A percentile compares a stretch with the other conserved stretches of the same genome.
These are phyloP conservation scores for Aegilops speltoides DNA, from an alignment of 176 grass and related monocot species.

Conservation along the genomic window DNA sequence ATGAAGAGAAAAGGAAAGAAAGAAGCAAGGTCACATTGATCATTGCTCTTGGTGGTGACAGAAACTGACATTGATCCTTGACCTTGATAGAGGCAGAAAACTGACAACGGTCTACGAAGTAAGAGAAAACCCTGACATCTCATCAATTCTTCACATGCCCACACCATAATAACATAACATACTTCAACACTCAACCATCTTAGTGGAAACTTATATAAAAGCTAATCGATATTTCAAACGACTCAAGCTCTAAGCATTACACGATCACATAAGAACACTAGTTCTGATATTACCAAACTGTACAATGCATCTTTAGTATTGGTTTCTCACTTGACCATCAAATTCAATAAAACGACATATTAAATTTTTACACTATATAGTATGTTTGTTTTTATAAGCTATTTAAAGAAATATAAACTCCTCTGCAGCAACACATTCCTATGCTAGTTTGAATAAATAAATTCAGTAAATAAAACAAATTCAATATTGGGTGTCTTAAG, in stretches of 20 bases:
- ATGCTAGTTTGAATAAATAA: not conserved
- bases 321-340: not conserved
- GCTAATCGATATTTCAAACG: not conserved
- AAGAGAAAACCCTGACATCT: not conserved
- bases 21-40: not conserved
- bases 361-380: not conserved
- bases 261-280: not conserved
- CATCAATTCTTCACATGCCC: not conserved
- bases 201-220: conserved; percentile 6
- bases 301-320: not conserved
- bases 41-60: not conserved
- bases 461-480: not conserved
- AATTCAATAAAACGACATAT: not conserved
- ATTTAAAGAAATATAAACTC: not conserved
- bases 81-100: not conserved
- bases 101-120: not conserved
- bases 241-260: not conserved
- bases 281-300: not conserved
- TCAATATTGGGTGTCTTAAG: not conserved
- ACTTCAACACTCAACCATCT: not conserved
- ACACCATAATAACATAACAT: not conserved
- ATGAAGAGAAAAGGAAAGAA: not conserved
- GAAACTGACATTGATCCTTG: not conserved
- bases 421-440: not conserved
- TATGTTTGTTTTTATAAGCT: not conserved